A percentile compares a stretch with the other conserved stretches of the same genome.
These are phyloP conservation scores for Closterium sp. DNA, from an alignment of 139 green algal genomes.

Conservation along the genomic window DNA sequence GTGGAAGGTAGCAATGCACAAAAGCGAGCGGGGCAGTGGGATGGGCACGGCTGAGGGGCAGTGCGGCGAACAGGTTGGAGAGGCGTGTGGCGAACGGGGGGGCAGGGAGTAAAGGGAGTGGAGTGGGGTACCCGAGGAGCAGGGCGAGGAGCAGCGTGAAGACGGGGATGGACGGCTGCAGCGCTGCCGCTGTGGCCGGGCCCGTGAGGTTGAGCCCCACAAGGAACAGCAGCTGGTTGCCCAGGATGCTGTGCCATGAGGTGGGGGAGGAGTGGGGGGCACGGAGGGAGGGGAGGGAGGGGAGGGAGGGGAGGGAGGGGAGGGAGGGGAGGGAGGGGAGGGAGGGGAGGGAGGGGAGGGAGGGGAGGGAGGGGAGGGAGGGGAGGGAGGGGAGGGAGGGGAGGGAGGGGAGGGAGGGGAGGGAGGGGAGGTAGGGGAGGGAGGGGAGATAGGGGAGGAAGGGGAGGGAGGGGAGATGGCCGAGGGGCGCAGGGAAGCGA, in stretches of 20 bases:
- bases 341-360: too few relatives aligned
- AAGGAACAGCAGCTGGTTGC: constrained; percentile 41
- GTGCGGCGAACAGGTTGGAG: too few relatives aligned
- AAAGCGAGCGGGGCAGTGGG: too few relatives aligned
- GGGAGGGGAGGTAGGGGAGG: not conserved
- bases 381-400: not conserved
- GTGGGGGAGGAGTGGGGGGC: not conserved
- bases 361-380: not conserved
- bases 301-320: not conserved
- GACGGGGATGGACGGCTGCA: constrained; percentile 6
- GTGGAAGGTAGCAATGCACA: too few relatives aligned
- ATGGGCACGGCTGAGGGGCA: too few relatives aligned
- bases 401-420: too few relatives aligned
- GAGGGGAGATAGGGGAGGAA: constrained; percentile 11
- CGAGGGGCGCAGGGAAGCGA: constrained; percentile 5
- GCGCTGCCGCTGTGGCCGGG: constrained; percentile 18
- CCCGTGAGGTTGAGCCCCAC: constrained; percentile 26
- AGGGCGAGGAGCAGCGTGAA: constrained; percentile 32
- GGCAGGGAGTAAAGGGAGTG: not conserved
- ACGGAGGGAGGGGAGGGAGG: not conserved
- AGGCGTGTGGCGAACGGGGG: not conserved
- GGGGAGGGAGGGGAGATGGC: constrained; percentile 1
- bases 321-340: not conserved
- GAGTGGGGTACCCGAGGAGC: not conserved
- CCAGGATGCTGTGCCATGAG: not conserved